Evolutionary conservation across 192 early-diverging fungal species (phyloP), one percentile per base, ranked within the genome.

Genomic region (Gryganskiella cystojenkinii): DNA sequence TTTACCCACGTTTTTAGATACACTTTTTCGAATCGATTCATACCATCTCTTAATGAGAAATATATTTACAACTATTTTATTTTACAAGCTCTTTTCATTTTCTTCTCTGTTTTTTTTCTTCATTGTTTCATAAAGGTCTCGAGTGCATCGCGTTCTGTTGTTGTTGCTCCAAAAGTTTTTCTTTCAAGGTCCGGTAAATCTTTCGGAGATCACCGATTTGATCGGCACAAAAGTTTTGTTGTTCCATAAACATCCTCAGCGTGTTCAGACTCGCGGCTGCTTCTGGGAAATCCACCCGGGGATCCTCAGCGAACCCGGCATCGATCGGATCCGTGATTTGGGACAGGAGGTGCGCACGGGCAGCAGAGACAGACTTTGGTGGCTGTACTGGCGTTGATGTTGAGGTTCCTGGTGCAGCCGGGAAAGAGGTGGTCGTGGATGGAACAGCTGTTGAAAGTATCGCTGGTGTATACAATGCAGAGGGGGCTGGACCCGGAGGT

Each of bases 191-290:
- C 50, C 52, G 37, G 49, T 68, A 78, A 0, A 78, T 78, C 4
- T 37, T 19, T 15, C 22, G 50, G 2, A 78, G 56, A 22, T 64
- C 24, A 0, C 60, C 34, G 0, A 78, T 22, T n/a, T 69, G 74
- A 7, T 57, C 56, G 54, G 13, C 42, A 2, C 24, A 28, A 54
- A 69, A 69, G 7, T 45, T 47, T 11, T 78, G 66, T 42, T 78
- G 66, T 40, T 78, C 59, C 74, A 78, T 78, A 58, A 78, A 78
- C 9, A 62, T 40, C 7, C 60, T n/a, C 30, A 78, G 50, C 0
- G 65, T 69, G 33, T 64, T 45, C 7, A 78, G 49, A 51, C 61
- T 64, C 25, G 64, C 55, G 9, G 66, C 30, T 0, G 74, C 74
- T 24, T 78, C 74, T 11, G 24, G 2, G 57, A 78, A 69, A 14